Evolutionary conservation across 129 eudicot species (phyloP).

Genomic region (Arctium minus): DNA sequence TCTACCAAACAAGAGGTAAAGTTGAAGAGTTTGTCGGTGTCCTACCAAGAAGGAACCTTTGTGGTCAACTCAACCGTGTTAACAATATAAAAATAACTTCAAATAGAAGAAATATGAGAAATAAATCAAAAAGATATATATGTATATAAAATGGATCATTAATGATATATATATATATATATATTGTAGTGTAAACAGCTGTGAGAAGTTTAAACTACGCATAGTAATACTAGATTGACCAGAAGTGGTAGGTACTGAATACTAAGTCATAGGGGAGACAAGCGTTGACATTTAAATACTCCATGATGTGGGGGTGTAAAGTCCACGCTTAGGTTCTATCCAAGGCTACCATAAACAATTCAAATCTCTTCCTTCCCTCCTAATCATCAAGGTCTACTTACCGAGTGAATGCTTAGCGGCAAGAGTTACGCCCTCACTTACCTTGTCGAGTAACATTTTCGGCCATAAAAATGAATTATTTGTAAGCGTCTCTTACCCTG

Average conservation of each 20-base stretch:
- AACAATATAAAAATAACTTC: not conserved
- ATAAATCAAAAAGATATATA: slow-evolving; percentile 12
- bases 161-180: too few relatives aligned
- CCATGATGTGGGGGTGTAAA: slow-evolving; percentile 19
- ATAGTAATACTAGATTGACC: slow-evolving; percentile 15
- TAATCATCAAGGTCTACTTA: not conserved
- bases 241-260: slow-evolving; percentile 16
- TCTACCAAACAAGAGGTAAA: not conserved
- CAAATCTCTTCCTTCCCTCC: not conserved
- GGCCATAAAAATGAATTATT: too few relatives aligned
- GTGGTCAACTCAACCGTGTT: slow-evolving; percentile 36
- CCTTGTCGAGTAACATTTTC: too few relatives aligned
- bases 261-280: slow-evolving; percentile 17
- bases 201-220: slow-evolving; percentile 12
- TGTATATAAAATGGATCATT: slow-evolving; percentile 6
- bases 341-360: not conserved
- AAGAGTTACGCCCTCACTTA: too few relatives aligned
- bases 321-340: slow-evolving; percentile 1
- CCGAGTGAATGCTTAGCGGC: too few relatives aligned
- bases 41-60: slow-evolving; percentile 21
- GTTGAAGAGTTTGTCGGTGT: slow-evolving; percentile 2
- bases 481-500: too few relatives aligned
- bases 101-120: slow-evolving; percentile 1
- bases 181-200: slow-evolving; percentile 15
- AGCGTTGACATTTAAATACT: slow-evolving; percentile 22